Percentiles rank a stretch among this genome's conserved stretches.
Conservation (phyloP, 352 stramenopile genomes). For the Pythium graminicola region DNA sequence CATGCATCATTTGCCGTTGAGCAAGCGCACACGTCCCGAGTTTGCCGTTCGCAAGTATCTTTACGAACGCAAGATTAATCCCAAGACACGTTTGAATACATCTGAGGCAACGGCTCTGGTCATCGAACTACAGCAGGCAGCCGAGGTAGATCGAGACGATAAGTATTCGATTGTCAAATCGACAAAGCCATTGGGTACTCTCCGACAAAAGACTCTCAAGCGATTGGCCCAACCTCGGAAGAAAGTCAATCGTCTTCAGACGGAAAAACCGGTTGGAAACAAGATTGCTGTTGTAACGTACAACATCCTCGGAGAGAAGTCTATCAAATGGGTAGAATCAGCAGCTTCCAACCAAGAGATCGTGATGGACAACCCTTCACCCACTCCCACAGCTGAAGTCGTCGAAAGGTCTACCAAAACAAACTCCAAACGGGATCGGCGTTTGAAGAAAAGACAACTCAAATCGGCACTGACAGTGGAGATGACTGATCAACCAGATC, state of each 20-base stretch:
- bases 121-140: conserved; percentile 9
- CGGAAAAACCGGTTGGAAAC: conserved; percentile 19
- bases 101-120: conserved; percentile 6
- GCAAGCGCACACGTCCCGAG: conserved; percentile 22
- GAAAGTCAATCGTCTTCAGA: conserved; percentile 11
- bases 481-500: conserved; percentile 7
- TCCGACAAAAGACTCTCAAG: neutral
- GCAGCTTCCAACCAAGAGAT: conserved; percentile 4
- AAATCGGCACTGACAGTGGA: neutral
- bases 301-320: conserved; percentile 64
- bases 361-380: neutral
- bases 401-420: no score
- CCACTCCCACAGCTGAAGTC: no score
- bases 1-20: conserved; percentile 29
- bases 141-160: neutral
- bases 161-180: neutral
- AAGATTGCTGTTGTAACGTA: conserved; percentile 48
- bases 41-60: conserved; percentile 17
- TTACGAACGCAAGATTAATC: conserved; percentile 13
- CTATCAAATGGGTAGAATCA: conserved; percentile 39
- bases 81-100: conserved; percentile 11
- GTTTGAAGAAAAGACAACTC: neutral
- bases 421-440: no score
- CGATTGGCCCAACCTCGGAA: conserved; percentile 20
- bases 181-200: neutral